A percentile compares a stretch with the other conserved stretches of the same genome.
phyloP scores from a whole-genome alignment of 2,329 filamentous ascomycete species.

The Sphaerulina vaccinii region DNA sequence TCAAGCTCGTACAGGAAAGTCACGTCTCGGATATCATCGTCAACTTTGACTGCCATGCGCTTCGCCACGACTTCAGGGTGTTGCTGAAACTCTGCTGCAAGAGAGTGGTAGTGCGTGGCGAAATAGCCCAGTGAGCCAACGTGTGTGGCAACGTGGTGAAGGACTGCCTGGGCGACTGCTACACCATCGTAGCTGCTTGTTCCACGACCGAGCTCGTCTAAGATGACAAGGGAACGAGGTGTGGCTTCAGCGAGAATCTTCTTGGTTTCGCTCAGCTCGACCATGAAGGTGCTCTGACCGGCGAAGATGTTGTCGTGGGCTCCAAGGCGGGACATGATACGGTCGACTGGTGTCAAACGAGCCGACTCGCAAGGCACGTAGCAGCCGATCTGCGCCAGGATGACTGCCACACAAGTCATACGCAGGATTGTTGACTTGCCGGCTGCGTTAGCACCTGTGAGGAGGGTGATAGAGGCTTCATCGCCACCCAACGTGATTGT shows the following conservation, averaged over 20 bases:
- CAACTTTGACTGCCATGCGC: constrained; percentile 93
- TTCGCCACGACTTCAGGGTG: constrained; percentile 85
- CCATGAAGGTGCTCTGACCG: constrained; percentile 96
- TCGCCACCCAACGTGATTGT: constrained; percentile 83
- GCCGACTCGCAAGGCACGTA: constrained; percentile 83
- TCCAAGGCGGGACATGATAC: constrained; percentile 97
- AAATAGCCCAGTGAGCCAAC: constrained; percentile 96
- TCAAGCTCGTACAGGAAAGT: constrained; percentile 96
- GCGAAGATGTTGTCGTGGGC: constrained; percentile 99
- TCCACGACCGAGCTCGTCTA: constrained; percentile 92
- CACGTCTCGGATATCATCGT: constrained; percentile 78
- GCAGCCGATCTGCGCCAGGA: constrained; percentile 95
- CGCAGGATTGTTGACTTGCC: constrained; percentile 95
- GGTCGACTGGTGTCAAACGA: constrained; percentile 83
- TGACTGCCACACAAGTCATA: constrained; percentile 96
- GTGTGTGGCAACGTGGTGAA: constrained; percentile 93
- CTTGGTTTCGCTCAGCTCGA: constrained; percentile 95
- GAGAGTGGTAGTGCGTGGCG: constrained; percentile 93
- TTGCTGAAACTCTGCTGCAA: constrained; percentile 83
- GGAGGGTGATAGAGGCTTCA: constrained; percentile 77
- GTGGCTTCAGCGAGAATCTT: constrained; percentile 96
- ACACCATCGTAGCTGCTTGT: constrained; percentile 96
- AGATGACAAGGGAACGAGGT: constrained; percentile 87
- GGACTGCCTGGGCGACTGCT: constrained; percentile 90
- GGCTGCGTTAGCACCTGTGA: constrained; percentile 94